A percentile compares a stretch with the other conserved stretches of the same genome.
phyloP scores from a whole-genome alignment of 495 filamentous ascomycete species.

The Podospora bellae-mahoneyi region DNA sequence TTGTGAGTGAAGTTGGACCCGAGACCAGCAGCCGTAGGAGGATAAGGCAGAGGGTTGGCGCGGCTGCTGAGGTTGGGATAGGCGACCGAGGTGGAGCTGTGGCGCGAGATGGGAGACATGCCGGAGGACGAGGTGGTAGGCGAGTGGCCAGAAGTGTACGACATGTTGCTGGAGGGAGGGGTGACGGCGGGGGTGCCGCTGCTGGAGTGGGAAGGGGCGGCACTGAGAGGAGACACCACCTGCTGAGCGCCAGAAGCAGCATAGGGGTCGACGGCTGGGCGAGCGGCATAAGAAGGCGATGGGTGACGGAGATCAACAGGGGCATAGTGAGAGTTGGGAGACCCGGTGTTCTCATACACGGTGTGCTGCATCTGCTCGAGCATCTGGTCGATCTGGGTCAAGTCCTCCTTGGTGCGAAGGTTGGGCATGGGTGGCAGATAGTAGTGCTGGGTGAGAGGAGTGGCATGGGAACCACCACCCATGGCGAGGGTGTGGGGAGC shows the following conservation, averaged over 20 bases:
- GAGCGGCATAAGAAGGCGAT: slow-evolving; percentile 61
- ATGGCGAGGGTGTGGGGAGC: slow-evolving; percentile 49
- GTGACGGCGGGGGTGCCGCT: slow-evolving; percentile 78
- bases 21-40: slow-evolving; percentile 70
- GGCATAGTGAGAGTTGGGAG: slow-evolving; percentile 38
- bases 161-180: slow-evolving; percentile 80
- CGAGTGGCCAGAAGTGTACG: slow-evolving; percentile 82
- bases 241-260: slow-evolving; percentile 57
- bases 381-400: slow-evolving; percentile 87
- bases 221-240: slow-evolving; percentile 57
- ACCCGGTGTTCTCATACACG: slow-evolving; percentile 83
- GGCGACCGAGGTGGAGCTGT: slow-evolving; percentile 58
- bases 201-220: slow-evolving; percentile 52
- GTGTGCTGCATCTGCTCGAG: slow-evolving; percentile 92
- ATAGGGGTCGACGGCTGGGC: slow-evolving; percentile 40
- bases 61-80: slow-evolving; percentile 69
- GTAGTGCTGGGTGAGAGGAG: slow-evolving; percentile 59
- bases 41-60: slow-evolving; percentile 57
- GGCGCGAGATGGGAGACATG: slow-evolving; percentile 63
- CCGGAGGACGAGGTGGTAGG: slow-evolving; percentile 63
- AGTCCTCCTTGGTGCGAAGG: slow-evolving; percentile 85
- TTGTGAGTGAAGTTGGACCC: slow-evolving; percentile 77
- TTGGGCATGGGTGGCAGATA: slow-evolving; percentile 85
- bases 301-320: slow-evolving; percentile 62
- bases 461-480: slow-evolving; percentile 45